These are phyloP conservation scores for Nymphaea thermarum DNA, from an alignment of 164 flowering plant genomes.

Conservation along the genomic window DNA sequence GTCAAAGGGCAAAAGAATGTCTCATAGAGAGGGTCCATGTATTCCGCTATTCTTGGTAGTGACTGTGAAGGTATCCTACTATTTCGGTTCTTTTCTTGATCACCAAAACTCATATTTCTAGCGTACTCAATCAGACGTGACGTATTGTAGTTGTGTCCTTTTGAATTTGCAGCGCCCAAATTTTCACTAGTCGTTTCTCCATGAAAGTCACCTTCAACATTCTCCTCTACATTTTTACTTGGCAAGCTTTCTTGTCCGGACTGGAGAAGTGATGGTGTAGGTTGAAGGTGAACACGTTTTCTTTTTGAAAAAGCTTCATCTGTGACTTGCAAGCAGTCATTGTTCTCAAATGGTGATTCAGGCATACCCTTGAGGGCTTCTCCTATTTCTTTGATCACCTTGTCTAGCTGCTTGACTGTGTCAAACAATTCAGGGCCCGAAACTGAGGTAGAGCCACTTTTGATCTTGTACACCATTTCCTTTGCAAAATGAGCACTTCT, in stretches of 20 bases:
- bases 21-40: constrained; percentile 50
- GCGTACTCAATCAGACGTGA: constrained; percentile 12
- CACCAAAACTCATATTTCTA: constrained; percentile 12
- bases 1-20: constrained; percentile 69
- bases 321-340: constrained; percentile 29
- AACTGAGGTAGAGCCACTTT: constrained; percentile 5
- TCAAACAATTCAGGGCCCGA: constrained; percentile 18
- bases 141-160: neutral
- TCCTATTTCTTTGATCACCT: constrained; percentile 33
- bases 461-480: constrained; percentile 19
- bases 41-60: constrained; percentile 25
- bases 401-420: constrained; percentile 26
- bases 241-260: neutral
- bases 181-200: constrained; percentile 16
- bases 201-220: constrained; percentile 35
- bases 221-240: constrained; percentile 3
- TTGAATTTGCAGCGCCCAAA: constrained; percentile 9
- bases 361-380: constrained; percentile 38
- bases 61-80: constrained; percentile 14
- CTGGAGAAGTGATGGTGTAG: neutral
- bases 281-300: neutral
- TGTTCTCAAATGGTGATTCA: constrained; percentile 20
- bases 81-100: constrained; percentile 6
- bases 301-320: neutral
- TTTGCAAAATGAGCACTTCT: constrained; percentile 28